Evolutionary conservation across 306 rosid species (phyloP).

Genomic region (Quercus ilex): DNA sequence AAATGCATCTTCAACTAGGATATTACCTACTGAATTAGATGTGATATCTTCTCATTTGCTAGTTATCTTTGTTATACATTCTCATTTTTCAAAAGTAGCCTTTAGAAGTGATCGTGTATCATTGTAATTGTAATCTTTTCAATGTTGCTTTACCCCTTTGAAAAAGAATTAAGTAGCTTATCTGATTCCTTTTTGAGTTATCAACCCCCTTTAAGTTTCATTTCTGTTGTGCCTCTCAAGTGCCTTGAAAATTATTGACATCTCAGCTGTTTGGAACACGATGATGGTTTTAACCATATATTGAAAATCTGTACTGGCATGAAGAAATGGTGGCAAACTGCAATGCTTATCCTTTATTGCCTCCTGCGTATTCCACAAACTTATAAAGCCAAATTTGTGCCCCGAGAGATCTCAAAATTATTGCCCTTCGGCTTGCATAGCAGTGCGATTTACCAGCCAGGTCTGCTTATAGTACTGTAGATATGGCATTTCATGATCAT

Average conservation of each 20-base stretch:
- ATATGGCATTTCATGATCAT: too few relatives aligned
- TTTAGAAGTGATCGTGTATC: background rate
- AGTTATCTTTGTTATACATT: background rate
- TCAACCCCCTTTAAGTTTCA: background rate
- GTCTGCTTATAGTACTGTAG: too few relatives aligned
- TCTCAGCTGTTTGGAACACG: background rate
- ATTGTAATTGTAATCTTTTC: background rate
- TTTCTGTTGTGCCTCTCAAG: background rate
- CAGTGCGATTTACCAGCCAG: too few relatives aligned
- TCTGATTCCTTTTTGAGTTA: too few relatives aligned
- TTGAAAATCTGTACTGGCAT: background rate
- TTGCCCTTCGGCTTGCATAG: too few relatives aligned
- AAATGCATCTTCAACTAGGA: conserved; percentile 13
- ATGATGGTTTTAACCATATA: background rate
- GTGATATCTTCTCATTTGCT: background rate
- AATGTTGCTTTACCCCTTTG: background rate
- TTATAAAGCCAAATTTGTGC: background rate
- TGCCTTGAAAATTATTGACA: background rate
- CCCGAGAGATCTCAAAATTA: too few relatives aligned
- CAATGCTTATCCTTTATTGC: background rate
- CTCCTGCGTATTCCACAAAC: background rate
- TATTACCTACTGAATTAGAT: background rate
- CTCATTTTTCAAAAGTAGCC: background rate
- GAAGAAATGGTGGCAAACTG: background rate
- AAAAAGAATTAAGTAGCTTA: background rate